Base-by-base conservation (phyloP, 164 flowering plant species). In the Pachysandra terminalis region DNA sequence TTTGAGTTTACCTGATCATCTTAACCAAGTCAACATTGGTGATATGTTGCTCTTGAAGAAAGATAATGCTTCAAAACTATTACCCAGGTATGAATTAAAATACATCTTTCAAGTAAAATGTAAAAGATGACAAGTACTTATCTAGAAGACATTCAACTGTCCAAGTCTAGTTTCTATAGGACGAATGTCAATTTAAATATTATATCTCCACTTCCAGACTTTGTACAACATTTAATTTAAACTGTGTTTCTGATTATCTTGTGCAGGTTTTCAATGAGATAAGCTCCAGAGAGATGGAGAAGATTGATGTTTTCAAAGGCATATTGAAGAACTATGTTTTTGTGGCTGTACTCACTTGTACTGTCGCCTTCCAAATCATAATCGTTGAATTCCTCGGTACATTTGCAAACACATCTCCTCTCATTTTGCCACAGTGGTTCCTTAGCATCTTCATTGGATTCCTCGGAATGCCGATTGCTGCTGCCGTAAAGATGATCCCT, bases 241-340 rank as follows among this genome's bases (percentile, higher is more conserved):
- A 57, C 32, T 65, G 37, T 7, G 15, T 35, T 68, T 12, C 9
- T 54, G n/a, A n/a, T n/a, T n/a, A 59, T 63, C 35, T 61, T 65
- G 53, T 80, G 70, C 89, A 93, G 98, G 92, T 85, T 55, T 93
- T 93, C 80, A 93, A 93, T 71, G 97, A 93, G 82, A 82, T 93
- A 69, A 93, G 86, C 81, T 91, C 98, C 21, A 81, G 97, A 66
- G 97, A 93, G 63, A 89, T 93, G 98, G 98, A 93, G 68, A 85
- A 89, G 75, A 86, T 89, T 64, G 81, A 93, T 66, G 97, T 93
- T 17, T 84, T 93, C 71, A 59, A 84, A 64, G 98, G 96, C 64
- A 88, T 93, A 64, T 68, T 90, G 75, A 73, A 88, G 75, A 93
- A 93, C 78, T 80, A 90, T 64, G 93, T 93, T 32, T 93, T 93